phyloP scores from a whole-genome alignment of 129 eudicot species.

The Helianthus annuus region DNA sequence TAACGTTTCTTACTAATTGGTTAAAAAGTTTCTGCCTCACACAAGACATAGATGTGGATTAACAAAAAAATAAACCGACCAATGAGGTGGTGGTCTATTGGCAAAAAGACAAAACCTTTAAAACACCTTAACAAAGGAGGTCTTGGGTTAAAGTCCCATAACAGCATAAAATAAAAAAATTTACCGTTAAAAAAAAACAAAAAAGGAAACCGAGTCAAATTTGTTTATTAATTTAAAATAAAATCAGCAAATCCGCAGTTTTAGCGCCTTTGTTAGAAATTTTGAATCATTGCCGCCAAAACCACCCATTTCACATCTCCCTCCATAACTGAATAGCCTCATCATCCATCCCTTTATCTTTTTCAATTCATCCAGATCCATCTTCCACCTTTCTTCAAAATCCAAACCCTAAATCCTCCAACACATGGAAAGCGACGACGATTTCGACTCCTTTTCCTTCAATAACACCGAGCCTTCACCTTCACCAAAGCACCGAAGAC shows the following conservation, averaged over 20 bases:
- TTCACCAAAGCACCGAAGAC: slow-evolving; percentile 45
- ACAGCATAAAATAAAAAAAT: too few relatives aligned
- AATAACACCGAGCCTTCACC: slow-evolving; percentile 33
- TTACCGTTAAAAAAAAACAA: too few relatives aligned
- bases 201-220: too few relatives aligned
- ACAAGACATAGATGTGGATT: too few relatives aligned
- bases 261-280: slow-evolving; percentile 27
- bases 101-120: too few relatives aligned
- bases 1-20: too few relatives aligned
- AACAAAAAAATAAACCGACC: too few relatives aligned
- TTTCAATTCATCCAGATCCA: slow-evolving; percentile 22
- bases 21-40: too few relatives aligned
- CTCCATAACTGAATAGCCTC: background rate
- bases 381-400: background rate
- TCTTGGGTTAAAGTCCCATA: too few relatives aligned
- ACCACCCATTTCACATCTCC: slow-evolving; percentile 16
- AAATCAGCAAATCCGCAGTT: background rate
- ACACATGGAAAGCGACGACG: slow-evolving; percentile 74
- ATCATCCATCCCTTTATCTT: background rate
- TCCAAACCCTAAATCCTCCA: slow-evolving; percentile 8
- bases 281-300: slow-evolving; percentile 52
- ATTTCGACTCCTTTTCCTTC: slow-evolving; percentile 51
- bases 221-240: background rate
- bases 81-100: too few relatives aligned
- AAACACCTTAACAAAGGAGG: too few relatives aligned